phyloP scores from a whole-genome alignment of 2,329 filamentous ascomycete species.

The Penicillium digitatum region DNA sequence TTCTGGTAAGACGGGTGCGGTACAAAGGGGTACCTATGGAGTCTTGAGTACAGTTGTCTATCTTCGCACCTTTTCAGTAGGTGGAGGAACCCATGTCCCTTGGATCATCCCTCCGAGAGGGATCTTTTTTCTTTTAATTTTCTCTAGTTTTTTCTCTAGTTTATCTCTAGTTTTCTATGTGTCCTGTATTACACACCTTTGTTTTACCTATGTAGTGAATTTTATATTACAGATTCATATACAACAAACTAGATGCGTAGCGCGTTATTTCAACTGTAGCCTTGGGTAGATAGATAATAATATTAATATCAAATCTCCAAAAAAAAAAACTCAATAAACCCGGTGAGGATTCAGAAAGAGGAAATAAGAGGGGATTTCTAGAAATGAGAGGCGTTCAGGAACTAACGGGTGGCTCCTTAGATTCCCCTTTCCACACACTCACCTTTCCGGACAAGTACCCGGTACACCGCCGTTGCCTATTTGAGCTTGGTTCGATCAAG shows the following conservation, averaged over 20 bases:
- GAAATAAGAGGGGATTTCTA: slow-evolving; percentile 1
- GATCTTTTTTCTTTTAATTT: neutral
- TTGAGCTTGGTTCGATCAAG: neutral
- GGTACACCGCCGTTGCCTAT: slow-evolving; percentile 4
- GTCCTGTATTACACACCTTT: neutral
- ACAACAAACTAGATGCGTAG: neutral
- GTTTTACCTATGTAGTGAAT: neutral
- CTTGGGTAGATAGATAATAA: neutral
- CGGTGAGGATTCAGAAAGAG: neutral
- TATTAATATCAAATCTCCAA: neutral
- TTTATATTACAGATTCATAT: neutral
- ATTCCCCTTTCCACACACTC: slow-evolving; percentile 9
- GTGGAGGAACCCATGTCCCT: slow-evolving; percentile 17
- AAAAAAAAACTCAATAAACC: neutral
- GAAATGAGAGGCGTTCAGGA: slow-evolving; percentile 10
- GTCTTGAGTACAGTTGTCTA: slow-evolving; percentile 13
- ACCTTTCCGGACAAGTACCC: neutral
- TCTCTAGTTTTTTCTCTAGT: neutral
- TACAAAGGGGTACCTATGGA: slow-evolving; percentile 1
- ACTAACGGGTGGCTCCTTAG: slow-evolving; percentile 10
- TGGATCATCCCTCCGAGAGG: slow-evolving; percentile 13
- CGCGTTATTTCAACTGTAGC: neutral
- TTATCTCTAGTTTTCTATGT: neutral
- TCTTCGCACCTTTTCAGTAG: slow-evolving; percentile 22
- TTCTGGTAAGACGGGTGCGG: slow-evolving; percentile 1